These are phyloP conservation scores for Fusarium sp. DNA, from an alignment of 2,329 filamentous ascomycete species.

Conservation along the genomic window DNA sequence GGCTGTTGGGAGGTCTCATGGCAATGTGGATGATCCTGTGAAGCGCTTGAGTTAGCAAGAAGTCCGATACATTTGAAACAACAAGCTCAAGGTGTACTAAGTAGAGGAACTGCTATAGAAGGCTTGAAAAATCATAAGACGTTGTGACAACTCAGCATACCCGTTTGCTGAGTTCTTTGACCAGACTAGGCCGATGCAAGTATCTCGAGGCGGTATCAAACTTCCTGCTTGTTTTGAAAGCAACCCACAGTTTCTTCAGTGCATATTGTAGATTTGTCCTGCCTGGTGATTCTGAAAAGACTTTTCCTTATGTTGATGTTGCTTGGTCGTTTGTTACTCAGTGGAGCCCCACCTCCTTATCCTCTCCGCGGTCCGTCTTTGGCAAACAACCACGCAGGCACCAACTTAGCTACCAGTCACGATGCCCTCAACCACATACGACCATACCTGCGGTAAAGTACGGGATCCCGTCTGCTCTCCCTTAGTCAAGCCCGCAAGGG, in stretches of 20 bases:
- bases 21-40: not conserved
- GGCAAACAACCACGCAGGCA: not conserved
- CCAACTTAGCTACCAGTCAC: not conserved
- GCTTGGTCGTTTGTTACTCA: not conserved
- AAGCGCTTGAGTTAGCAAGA: not conserved
- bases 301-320: no score
- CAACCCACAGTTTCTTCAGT: fast-evolving
- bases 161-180: not conserved
- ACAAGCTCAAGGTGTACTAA: fast-evolving
- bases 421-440: not conserved
- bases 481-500: slow-evolving; percentile 4
- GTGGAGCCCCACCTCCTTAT: not conserved
- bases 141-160: not conserved
- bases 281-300: not conserved
- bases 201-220: not conserved
- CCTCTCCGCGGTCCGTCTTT: not conserved
- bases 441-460: slow-evolving; percentile 5
- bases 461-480: slow-evolving; percentile 10
- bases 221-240: no score
- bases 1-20: not conserved
- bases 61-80: not conserved
- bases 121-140: not conserved
- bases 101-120: no score
- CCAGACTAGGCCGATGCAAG: not conserved
- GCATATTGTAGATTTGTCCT: fast-evolving